Evolutionary conservation across 371 early-diverging fungal genomes (phyloP).

Genomic region (Rhizomucor pusillus): DNA sequence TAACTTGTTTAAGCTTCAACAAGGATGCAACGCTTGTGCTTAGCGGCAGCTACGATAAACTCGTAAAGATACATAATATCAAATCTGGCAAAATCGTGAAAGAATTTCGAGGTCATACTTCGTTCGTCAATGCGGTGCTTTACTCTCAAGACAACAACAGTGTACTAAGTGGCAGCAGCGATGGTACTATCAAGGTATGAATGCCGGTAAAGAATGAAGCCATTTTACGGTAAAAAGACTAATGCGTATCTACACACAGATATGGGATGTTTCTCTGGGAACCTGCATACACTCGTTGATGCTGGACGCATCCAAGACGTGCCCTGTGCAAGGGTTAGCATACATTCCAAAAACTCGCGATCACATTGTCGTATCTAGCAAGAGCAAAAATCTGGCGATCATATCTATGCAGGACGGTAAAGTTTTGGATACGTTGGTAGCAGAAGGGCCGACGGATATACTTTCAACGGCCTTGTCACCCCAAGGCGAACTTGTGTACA

Average conservation of each 20-base stretch:
- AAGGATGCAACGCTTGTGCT: constrained; percentile 75
- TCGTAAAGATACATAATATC: constrained; percentile 80
- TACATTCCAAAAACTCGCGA: constrained; percentile 53
- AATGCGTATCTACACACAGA: background rate
- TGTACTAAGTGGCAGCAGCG: constrained; percentile 79
- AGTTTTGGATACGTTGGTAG: constrained; percentile 35
- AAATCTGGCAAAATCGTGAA: constrained; percentile 86
- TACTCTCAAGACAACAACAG: constrained; percentile 67
- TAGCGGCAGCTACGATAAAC: constrained; percentile 78
- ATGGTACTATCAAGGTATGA: constrained; percentile 82
- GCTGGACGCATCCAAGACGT: constrained; percentile 10
- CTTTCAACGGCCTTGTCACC: constrained; percentile 64
- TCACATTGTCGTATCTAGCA: constrained; percentile 73
- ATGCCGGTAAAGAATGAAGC: too few relatives aligned
- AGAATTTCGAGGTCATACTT: constrained; percentile 88
- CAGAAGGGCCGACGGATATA: constrained; percentile 55
- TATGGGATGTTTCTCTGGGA: constrained; percentile 15
- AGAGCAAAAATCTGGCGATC: constrained; percentile 62
- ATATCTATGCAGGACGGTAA: constrained; percentile 54
- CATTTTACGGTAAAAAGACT: too few relatives aligned
- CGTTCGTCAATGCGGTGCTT: constrained; percentile 77
- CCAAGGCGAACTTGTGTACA: constrained; percentile 75
- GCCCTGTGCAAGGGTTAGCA: constrained; percentile 21
- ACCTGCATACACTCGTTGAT: constrained; percentile 25
- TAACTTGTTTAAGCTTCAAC: constrained; percentile 75